Base-by-base conservation (phyloP, 805 yeast species). In the Torulaspora microellipsoides region DNA sequence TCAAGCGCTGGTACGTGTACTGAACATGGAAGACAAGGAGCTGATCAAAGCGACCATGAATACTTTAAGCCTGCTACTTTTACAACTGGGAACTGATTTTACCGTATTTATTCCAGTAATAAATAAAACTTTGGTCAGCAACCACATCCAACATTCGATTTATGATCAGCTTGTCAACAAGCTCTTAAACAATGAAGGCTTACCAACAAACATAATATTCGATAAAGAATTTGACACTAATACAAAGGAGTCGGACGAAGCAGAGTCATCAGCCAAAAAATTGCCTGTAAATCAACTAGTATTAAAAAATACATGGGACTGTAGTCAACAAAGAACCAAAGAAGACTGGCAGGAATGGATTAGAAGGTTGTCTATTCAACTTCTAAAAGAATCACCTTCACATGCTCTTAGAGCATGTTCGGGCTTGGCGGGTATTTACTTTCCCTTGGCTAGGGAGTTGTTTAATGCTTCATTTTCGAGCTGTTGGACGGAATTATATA, bases 341-440 rank as follows among this genome's bases (percentile, higher is more conserved):
- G 98, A 90, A 55, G 99, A 93, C 53, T 93, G 99, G 99, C 91
- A 85, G 55, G 98, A 93, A 59, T 93, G 99, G 99, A 80, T 89
- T 51, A 77, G 95, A 46, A 73, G 93, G 46, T 70, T 93, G 37
- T 81, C 93, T 53, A 84, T 88, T 40, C 96, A 89, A 58, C 64
- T 93, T 28, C 68, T 93, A 51, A 87, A 85, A 54, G 96, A 90
- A 60, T 86, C 96, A 29, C 96, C 99, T 2, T 87, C 96, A 0
- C 95, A 86, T 55, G 95, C 97, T 1, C 72, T 93, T 32, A 75
- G 97, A 52, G 96, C 97, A 0, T 93, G 99, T 61, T 85, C 95
- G 1, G 82, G 84, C 8, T 69, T 93, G 40, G 97, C 97, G 0
- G 81, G 87, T 8, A 85, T 86, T 35, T 87, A 89, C 54, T 80